phyloP scores from a whole-genome alignment of 805 yeast species.

The Candida oleophila region DNA sequence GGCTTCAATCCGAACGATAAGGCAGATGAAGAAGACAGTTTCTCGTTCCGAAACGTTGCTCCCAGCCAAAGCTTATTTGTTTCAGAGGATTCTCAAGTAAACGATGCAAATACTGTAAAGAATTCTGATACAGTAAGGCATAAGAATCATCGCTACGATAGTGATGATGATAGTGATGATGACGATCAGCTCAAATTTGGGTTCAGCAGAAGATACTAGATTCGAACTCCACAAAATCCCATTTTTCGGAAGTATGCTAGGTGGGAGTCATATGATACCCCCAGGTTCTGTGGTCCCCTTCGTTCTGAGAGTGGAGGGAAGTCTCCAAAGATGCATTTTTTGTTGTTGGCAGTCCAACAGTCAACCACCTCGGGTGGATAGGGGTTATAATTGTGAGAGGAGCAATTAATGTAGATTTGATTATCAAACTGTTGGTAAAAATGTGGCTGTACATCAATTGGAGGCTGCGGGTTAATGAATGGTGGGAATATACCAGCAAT shows the following conservation, averaged over 20 bases:
- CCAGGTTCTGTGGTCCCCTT: constrained; percentile 11
- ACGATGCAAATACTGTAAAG: constrained; percentile 25
- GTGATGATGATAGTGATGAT: constrained; percentile 28
- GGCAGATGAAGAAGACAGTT: constrained; percentile 1
- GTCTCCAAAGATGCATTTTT: constrained; percentile 30
- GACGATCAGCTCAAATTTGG: constrained; percentile 35
- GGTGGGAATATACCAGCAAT: constrained; percentile 1
- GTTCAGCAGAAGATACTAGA: constrained; percentile 17
- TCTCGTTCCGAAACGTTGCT: constrained; percentile 3
- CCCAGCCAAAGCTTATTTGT: constrained; percentile 5
- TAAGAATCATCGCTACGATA: too few species aligned
- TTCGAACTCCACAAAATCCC: constrained; percentile 29
- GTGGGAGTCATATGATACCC: constrained; percentile 27
- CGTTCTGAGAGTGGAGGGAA: constrained; percentile 14
- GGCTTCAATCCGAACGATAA: neutral
- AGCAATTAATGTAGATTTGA: constrained; percentile 37
- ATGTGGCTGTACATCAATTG: neutral
- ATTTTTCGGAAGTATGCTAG: constrained; percentile 36
- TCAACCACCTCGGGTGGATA: constrained; percentile 28
- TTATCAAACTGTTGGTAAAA: constrained; percentile 33
- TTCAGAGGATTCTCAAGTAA: constrained; percentile 12
- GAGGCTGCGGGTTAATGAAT: constrained; percentile 11
- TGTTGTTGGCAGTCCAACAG: constrained; percentile 27
- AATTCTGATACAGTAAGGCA: too few species aligned
- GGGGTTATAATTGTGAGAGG: constrained; percentile 25